These are phyloP conservation scores for Clitoria ternatea DNA, from an alignment of 306 rosid species.

Conservation along the genomic window DNA sequence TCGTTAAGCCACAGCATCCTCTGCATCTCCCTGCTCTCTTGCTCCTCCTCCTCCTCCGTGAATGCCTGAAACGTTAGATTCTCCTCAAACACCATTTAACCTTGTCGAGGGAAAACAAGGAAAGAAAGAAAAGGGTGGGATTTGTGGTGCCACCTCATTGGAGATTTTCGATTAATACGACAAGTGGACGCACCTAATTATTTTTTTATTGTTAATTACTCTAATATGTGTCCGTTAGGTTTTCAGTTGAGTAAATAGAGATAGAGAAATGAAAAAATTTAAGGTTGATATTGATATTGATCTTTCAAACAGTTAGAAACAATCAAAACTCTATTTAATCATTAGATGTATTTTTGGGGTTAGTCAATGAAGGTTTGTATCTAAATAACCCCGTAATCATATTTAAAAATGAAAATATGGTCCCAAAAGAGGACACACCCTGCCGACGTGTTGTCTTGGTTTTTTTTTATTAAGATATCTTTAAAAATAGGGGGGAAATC, in stretches of 20 bases:
- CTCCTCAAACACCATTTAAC: conserved; percentile 63
- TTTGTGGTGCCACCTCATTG: conserved; percentile 38
- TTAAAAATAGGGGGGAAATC: not conserved
- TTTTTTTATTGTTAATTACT: not conserved
- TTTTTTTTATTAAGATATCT: not conserved
- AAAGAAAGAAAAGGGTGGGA: too few species aligned
- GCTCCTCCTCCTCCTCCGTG: conserved; percentile 32
- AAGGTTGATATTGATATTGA: too few species aligned
- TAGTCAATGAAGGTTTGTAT: too few species aligned
- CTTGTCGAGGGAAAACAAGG: too few species aligned
- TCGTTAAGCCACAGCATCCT: conserved; percentile 24
- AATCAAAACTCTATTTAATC: too few species aligned
- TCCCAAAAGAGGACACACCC: not conserved
- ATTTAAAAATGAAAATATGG: not conserved
- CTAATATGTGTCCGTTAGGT: too few species aligned
- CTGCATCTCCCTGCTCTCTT: conserved; percentile 37
- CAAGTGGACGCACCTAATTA: conserved; percentile 30
- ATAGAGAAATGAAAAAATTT: too few species aligned
- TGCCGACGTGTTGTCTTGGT: conserved; percentile 28
- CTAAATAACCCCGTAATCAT: too few species aligned
- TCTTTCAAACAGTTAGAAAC: too few species aligned
- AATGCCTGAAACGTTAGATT: conserved; percentile 44
- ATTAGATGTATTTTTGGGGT: too few species aligned
- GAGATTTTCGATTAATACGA: conserved; percentile 34
- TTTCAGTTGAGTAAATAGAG: too few species aligned